These are phyloP conservation scores for Phytophthora syringae DNA, from an alignment of 352 stramenopile species.

Conservation along the genomic window DNA sequence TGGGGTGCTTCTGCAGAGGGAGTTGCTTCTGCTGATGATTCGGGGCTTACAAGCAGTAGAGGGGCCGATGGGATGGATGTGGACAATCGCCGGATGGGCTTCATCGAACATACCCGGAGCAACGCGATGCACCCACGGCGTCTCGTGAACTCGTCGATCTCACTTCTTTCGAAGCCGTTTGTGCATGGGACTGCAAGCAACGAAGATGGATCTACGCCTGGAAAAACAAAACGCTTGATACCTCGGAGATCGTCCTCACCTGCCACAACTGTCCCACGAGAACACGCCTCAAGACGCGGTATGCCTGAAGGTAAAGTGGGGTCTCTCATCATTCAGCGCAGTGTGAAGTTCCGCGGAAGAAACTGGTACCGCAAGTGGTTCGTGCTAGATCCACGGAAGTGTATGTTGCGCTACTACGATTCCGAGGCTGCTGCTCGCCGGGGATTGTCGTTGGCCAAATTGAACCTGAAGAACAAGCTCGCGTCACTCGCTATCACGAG, in stretches of 20 bases:
- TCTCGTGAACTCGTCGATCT: slow-evolving; percentile 78
- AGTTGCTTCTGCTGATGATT: slow-evolving; percentile 16
- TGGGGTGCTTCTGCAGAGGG: slow-evolving; percentile 14
- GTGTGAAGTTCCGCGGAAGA: slow-evolving; percentile 69
- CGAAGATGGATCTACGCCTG: slow-evolving; percentile 27
- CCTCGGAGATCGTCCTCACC: slow-evolving; percentile 25
- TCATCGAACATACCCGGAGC: slow-evolving; percentile 71
- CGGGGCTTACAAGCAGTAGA: slow-evolving; percentile 12
- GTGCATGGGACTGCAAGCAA: slow-evolving; percentile 30
- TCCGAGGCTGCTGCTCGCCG: slow-evolving; percentile 62
- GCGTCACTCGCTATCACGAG: slow-evolving; percentile 70
- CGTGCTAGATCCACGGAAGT: slow-evolving; percentile 66
- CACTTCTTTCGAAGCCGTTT: slow-evolving; percentile 77
- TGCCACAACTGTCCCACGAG: slow-evolving; percentile 13
- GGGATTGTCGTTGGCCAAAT: slow-evolving; percentile 64
- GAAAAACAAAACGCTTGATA: slow-evolving; percentile 35
- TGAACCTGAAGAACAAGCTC: slow-evolving; percentile 71
- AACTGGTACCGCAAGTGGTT: slow-evolving; percentile 89
- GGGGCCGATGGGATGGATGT: slow-evolving; percentile 19
- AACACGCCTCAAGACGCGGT: slow-evolving; percentile 1
- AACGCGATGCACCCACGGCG: slow-evolving; percentile 64
- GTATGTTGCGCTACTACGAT: slow-evolving; percentile 78
- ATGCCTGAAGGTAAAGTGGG: slow-evolving; percentile 49
- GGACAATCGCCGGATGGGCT: slow-evolving; percentile 60
- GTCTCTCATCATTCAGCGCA: slow-evolving; percentile 73